Evolutionary conservation across 2,329 filamentous ascomycete genomes (phyloP).

Genomic region (Neonectria coccinea): DNA sequence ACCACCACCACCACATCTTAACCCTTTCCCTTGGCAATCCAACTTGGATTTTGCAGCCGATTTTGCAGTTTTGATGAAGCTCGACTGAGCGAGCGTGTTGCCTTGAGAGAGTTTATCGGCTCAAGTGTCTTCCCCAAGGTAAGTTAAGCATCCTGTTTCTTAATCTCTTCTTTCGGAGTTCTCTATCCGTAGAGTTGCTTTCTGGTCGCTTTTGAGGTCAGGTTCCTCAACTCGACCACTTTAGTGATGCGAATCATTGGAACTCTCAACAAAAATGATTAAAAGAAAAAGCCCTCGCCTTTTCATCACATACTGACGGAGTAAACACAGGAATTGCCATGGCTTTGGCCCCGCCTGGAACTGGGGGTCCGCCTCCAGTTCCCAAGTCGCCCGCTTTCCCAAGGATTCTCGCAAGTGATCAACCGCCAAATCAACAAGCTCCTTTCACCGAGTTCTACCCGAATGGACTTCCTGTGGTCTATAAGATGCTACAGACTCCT

Average conservation of each 20-base stretch:
- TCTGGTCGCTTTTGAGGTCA: no score
- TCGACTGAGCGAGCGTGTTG: constrained; percentile 1
- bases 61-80: constrained; percentile 6
- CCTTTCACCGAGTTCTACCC: constrained; percentile 51
- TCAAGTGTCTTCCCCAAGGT: constrained; percentile 3
- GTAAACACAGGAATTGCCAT: constrained; percentile 31
- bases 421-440: constrained; percentile 40
- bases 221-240: neutral
- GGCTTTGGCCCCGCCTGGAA: constrained; percentile 21
- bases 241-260: neutral
- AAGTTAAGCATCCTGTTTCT: neutral
- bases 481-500: constrained; percentile 49
- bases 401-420: constrained; percentile 40
- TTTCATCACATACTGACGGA: constrained; percentile 24
- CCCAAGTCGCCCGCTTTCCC: constrained; percentile 31
- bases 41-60: neutral
- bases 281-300: neutral
- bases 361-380: constrained; percentile 30
- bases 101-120: neutral
- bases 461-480: constrained; percentile 50
- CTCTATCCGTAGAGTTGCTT: neutral
- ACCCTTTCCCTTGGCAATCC: neutral
- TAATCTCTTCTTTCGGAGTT: neutral
- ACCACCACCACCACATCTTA: neutral
- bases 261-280: neutral